Percentiles rank a stretch among this genome's conserved stretches.
Conservation (phyloP, 1,284 basidiomycete genomes). For the Ustilago cynodontis region DNA sequence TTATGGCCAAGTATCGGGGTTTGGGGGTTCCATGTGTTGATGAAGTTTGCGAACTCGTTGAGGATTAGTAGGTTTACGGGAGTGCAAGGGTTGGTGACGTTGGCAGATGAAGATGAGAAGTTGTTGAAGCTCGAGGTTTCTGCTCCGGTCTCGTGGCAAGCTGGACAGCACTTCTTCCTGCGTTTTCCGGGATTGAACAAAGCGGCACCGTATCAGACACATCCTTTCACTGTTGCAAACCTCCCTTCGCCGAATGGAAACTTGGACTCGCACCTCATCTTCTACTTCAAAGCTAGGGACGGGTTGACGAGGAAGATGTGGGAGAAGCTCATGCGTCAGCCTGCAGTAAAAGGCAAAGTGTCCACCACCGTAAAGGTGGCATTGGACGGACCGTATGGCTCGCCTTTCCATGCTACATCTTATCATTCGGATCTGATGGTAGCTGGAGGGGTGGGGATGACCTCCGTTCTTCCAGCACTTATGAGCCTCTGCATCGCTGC, state of each 20-base stretch:
- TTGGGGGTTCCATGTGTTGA: constrained; percentile 52
- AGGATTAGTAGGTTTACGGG: constrained; percentile 37
- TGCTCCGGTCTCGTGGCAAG: constrained; percentile 54
- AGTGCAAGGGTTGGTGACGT: constrained; percentile 17
- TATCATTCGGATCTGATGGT: constrained; percentile 49
- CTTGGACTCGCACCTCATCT: constrained; percentile 37
- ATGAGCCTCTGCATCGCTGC: constrained; percentile 38
- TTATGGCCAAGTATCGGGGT: constrained; percentile 49
- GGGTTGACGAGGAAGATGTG: constrained; percentile 47
- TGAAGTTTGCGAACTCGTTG: constrained; percentile 43
- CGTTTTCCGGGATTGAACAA: constrained; percentile 56
- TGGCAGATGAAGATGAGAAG: constrained; percentile 35
- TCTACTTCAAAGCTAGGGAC: constrained; percentile 49
- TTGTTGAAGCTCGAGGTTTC: constrained; percentile 43
- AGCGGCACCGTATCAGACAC: constrained; percentile 43
- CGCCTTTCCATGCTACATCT: constrained; percentile 25
- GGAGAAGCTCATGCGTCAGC: constrained; percentile 12
- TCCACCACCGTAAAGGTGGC: constrained; percentile 17
- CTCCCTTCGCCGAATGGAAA: constrained; percentile 37
- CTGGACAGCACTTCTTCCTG: constrained; percentile 64
- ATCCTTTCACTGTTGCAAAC: constrained; percentile 65
- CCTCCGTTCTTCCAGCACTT: constrained; percentile 42
- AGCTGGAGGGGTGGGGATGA: constrained; percentile 56
- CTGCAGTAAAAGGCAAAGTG: constrained; percentile 23
- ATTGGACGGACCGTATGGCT: constrained; percentile 62